Conservation (phyloP, 2,329 filamentous ascomycete species). For the Fusarium paranaense region DNA sequence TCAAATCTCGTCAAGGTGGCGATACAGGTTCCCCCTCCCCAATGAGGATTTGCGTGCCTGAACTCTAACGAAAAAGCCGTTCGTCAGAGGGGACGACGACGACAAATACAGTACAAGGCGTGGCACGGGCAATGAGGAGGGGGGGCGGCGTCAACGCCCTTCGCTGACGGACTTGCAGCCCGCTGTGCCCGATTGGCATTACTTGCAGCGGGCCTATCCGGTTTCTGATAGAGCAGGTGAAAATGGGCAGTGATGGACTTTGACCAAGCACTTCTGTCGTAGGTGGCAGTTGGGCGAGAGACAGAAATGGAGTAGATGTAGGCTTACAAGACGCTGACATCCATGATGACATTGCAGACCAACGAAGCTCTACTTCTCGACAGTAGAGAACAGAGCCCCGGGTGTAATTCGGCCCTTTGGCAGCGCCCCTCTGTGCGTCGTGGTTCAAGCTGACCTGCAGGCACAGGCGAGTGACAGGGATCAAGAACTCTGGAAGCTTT, state of each 20-base stretch:
- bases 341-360: constrained; percentile 1
- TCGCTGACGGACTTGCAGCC: constrained; percentile 14
- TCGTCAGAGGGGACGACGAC: neutral
- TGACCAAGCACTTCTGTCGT: neutral
- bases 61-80: constrained; percentile 4
- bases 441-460: constrained; percentile 9
- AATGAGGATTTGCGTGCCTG: neutral
- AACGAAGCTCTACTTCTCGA: neutral
- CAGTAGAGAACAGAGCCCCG: neutral
- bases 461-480: neutral
- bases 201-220: constrained; percentile 47
- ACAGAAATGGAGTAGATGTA: neutral
- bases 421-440: neutral
- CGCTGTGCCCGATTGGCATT: constrained; percentile 44
- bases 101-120: neutral
- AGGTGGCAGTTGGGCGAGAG: neutral
- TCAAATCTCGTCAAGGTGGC: constrained; percentile 3
- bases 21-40: neutral
- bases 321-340: neutral
- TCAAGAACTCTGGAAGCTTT: neutral
- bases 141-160: constrained; percentile 12
- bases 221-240: constrained; percentile 10
- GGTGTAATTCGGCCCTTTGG: constrained; percentile 5
- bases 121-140: constrained; percentile 13
- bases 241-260: neutral